Percentiles rank a stretch among this genome's conserved stretches.
These are phyloP conservation scores for Brassica incana DNA, from an alignment of 345 rosid species.

Conservation along the genomic window DNA sequence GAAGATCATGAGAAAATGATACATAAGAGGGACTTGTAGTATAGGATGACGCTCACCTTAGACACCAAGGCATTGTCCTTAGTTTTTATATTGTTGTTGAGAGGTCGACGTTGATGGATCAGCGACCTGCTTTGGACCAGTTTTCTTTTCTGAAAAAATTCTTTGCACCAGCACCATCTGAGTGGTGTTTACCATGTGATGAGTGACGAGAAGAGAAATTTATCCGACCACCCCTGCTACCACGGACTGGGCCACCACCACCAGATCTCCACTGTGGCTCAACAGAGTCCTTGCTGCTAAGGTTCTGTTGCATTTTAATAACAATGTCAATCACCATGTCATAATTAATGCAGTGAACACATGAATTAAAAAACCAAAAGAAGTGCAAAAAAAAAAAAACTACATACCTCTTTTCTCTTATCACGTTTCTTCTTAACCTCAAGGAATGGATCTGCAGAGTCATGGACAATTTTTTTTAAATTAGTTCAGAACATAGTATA, in stretches of 20 bases:
- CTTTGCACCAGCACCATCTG: conserved; percentile 69
- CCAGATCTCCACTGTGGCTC: conserved; percentile 76
- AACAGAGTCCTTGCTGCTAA: conserved; percentile 60
- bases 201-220: conserved; percentile 52
- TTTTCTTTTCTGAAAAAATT: conserved; percentile 56
- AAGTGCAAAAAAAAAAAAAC: neutral
- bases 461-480: conserved; percentile 9
- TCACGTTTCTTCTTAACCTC: conserved; percentile 89
- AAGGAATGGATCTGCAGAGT: conserved; percentile 71
- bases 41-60: conserved; percentile 47
- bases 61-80: conserved; percentile 47
- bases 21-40: neutral
- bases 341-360: neutral
- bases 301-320: conserved; percentile 45
- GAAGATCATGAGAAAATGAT: conserved; percentile 17
- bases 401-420: conserved; percentile 73
- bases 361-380: conserved; percentile 8
- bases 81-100: conserved; percentile 45
- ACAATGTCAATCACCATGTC: conserved; percentile 13
- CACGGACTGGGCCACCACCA: conserved; percentile 60
- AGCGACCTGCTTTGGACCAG: conserved; percentile 51
- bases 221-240: conserved; percentile 57
- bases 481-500: conserved; percentile 21
- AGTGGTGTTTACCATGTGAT: conserved; percentile 54
- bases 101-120: conserved; percentile 47